phyloP scores from a whole-genome alignment of 2,329 filamentous ascomycete genomes.

The Furcasterigmium furcatum region DNA sequence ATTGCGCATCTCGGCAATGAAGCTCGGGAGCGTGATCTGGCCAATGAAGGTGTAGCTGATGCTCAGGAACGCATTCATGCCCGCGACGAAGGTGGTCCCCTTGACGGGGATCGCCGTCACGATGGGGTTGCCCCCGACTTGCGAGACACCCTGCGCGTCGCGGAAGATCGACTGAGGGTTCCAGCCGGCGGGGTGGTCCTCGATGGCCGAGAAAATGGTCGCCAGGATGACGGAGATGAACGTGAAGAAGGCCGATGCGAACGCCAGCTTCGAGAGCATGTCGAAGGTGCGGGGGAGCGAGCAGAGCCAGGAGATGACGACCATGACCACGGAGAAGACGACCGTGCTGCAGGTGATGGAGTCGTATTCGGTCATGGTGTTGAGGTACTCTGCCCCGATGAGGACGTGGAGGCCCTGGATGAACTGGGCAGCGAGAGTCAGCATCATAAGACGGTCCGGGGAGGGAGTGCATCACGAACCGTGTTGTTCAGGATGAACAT shows the following conservation, averaged over 20 bases:
- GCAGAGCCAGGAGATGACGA: conserved; percentile 71
- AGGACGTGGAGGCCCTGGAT: conserved; percentile 73
- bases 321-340: conserved; percentile 71
- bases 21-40: conserved; percentile 89
- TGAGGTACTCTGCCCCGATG: conserved; percentile 81
- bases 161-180: conserved; percentile 39
- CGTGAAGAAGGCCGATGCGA: conserved; percentile 79
- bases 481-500: conserved; percentile 97
- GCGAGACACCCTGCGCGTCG: conserved; percentile 18
- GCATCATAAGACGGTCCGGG: background rate
- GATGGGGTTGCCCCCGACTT: conserved; percentile 55
- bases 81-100: conserved; percentile 76
- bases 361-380: conserved; percentile 75
- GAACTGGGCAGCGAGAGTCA: background rate
- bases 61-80: conserved; percentile 87
- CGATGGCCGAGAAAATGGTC: conserved; percentile 75
- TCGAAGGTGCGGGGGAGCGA: conserved; percentile 85
- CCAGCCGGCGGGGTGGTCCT: conserved; percentile 70
- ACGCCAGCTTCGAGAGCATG: conserved; percentile 75
- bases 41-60: conserved; percentile 97
- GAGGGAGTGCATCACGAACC: background rate
- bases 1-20: conserved; percentile 90
- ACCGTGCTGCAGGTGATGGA: conserved; percentile 71
- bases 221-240: conserved; percentile 86
- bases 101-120: conserved; percentile 64